These are phyloP conservation scores for Sporothrix sp. DNA, from an alignment of 2,329 filamentous ascomycete species.

Conservation along the genomic window DNA sequence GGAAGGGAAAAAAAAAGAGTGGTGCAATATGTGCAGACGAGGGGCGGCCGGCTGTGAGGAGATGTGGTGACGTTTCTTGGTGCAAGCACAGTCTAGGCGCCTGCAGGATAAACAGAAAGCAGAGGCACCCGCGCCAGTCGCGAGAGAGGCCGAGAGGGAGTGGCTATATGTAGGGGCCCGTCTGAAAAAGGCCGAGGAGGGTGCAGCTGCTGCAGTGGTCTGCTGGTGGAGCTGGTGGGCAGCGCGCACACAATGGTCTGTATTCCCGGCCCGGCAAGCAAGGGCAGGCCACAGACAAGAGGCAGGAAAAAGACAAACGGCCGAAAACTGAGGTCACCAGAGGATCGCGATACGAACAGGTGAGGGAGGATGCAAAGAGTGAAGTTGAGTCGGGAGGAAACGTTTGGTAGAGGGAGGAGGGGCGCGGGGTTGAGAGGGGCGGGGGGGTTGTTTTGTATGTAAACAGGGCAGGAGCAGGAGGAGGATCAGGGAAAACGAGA, in stretches of 20 bases:
- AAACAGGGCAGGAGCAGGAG: slow-evolving; percentile 5
- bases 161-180: slow-evolving; percentile 4
- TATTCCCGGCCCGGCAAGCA: slow-evolving; percentile 1
- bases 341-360: too few species aligned
- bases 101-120: not conserved
- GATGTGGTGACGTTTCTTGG: too few species aligned
- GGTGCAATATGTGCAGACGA: too few species aligned
- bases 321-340: not conserved
- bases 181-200: not conserved
- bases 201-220: slow-evolving; percentile 1
- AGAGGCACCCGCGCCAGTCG: too few species aligned
- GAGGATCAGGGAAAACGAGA: slow-evolving; percentile 5
- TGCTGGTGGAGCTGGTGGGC: not conserved
- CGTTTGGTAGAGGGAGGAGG: not conserved
- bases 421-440: slow-evolving; percentile 10
- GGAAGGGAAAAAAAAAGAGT: not conserved
- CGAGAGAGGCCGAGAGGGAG: not conserved
- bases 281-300: not conserved
- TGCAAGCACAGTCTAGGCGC: too few species aligned
- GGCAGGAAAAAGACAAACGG: not conserved
- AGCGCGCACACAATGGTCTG: not conserved
- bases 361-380: not conserved
- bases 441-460: slow-evolving; percentile 10
- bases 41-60: not conserved
- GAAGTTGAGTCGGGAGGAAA: too few species aligned